Percentiles rank a stretch among this genome's conserved stretches.
Conservation (phyloP, 495 filamentous ascomycete genomes). For the Aspergillus indologenus region DNA sequence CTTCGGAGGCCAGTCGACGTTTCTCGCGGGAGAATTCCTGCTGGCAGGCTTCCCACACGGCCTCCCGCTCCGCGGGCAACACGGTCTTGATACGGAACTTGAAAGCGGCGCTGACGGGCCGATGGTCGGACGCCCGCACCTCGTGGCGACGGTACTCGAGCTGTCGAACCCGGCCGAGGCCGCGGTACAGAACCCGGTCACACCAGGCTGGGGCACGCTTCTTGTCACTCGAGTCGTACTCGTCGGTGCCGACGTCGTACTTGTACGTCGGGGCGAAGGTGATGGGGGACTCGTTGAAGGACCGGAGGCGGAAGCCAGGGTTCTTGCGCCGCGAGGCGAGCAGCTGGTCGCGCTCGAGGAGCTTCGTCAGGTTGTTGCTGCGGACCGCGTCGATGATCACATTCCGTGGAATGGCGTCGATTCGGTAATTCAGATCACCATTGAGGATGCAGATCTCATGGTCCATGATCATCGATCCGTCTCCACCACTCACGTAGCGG, state of each 20-base stretch:
- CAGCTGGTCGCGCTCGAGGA: conserved; percentile 93
- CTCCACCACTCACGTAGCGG: conserved; percentile 83
- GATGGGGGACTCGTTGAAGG: conserved; percentile 83
- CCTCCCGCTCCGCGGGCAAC: conserved; percentile 57
- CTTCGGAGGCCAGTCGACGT: conserved; percentile 58
- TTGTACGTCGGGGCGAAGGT: conserved; percentile 96
- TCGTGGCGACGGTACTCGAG: conserved; percentile 85
- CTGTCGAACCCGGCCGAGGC: conserved; percentile 78
- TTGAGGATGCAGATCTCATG: conserved; percentile 96
- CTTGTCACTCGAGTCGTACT: conserved; percentile 93
- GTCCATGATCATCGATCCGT: conserved; percentile 93
- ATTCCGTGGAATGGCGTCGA: conserved; percentile 93
- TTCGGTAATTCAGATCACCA: conserved; percentile 96
- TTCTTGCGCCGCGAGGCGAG: conserved; percentile 82
- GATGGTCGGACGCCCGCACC: conserved; percentile 84
- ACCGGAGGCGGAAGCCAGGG: conserved; percentile 79
- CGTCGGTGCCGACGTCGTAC: conserved; percentile 92
- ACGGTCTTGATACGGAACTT: conserved; percentile 79
- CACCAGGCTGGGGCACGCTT: conserved; percentile 96
- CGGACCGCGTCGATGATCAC: conserved; percentile 82
- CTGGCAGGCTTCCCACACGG: conserved; percentile 67
- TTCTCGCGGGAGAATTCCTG: conserved; percentile 68
- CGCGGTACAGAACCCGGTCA: conserved; percentile 85
- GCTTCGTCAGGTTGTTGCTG: conserved; percentile 74
- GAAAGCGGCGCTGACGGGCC: conserved; percentile 85